A percentile compares a stretch with the other conserved stretches of the same genome.
Conservation (phyloP, 75 land plant genomes). For the Adiantum capillusveneris region DNA sequence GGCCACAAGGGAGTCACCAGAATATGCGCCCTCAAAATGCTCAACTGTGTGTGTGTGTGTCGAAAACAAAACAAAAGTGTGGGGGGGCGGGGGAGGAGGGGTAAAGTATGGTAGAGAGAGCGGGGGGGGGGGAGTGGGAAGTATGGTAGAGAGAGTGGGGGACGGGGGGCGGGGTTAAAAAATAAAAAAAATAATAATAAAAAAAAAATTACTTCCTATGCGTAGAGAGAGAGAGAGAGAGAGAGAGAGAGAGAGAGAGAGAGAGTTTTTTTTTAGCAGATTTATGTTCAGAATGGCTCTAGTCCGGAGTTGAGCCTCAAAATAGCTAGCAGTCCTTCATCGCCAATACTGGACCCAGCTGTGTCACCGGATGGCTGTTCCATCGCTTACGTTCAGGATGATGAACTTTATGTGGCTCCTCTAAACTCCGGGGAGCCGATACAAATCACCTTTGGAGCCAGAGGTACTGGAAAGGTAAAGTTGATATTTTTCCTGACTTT, state of each 20-base stretch:
- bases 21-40: too few species aligned
- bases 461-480: conserved; percentile 52
- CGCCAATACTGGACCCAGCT: conserved; percentile 89
- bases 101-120: background rate
- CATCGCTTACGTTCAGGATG: conserved; percentile 74
- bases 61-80: too few species aligned
- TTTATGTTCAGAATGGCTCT: conserved; percentile 65
- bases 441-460: conserved; percentile 69
- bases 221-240: conserved; percentile 3
- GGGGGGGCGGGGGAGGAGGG: background rate
- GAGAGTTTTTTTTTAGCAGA: conserved; percentile 28
- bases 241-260: background rate
- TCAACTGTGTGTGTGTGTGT: too few species aligned
- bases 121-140: background rate
- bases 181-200: background rate
- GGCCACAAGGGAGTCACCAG: too few species aligned
- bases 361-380: conserved; percentile 90
- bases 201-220: background rate
- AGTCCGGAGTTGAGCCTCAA: conserved; percentile 56
- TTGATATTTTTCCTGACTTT: too few species aligned
- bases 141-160: background rate
- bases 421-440: conserved; percentile 40
- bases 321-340: conserved; percentile 40
- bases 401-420: conserved; percentile 66
- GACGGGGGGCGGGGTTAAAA: too few species aligned